Evolutionary conservation across 2,329 filamentous ascomycete genomes (phyloP), one percentile per base, ranked within the genome.

Genomic region (Mariannaea sp.): DNA sequence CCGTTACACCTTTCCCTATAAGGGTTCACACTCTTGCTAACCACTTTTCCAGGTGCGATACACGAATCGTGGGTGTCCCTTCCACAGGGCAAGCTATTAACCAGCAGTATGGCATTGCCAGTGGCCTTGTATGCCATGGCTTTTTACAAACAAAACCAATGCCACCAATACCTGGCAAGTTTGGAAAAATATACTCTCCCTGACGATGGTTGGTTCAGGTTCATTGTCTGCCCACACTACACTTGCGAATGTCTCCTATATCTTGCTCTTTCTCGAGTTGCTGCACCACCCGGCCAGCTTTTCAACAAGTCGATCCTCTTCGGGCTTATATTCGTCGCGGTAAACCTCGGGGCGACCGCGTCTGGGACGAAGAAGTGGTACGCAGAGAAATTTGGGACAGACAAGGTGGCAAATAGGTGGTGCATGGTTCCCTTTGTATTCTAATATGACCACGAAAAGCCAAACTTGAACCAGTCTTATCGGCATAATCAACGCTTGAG

Each of bases 221-320:
- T 79, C 52, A 72, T 95, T 17, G 74, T 97, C 32, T 95, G 89
- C 64, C 92, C 94, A 14, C 94, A 99, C 73, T 99, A 97, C 72
- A 89, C 89, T 3, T 90, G 88, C 66, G 94, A 97, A 74, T 92
- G 90, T 68, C 69, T 88, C 33, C 84, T 97, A 53, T 97, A 99
- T 70, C 68, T 92, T 16, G 81, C 87, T n/a, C 74, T 99, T 59
- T 82, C 90, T 3, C 73, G 94, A 39, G 71, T 88, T 32, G 85
- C 87, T 24, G 91, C 92, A 1, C 92, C 92, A 0, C 65, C 74
- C 7, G 88, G 85, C 9, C 72, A 77, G 26, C 58, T 81, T 49
- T 70, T 90, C 53, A 97, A 96, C 71, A 82, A 76, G 68, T 93
- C 92, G 0, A 70, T 97, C 36, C 66, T 89, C 29, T 83, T 83